These are phyloP conservation scores for Schwanniomyces sp. DNA, from an alignment of 805 yeast genomes.

Conservation along the genomic window DNA sequence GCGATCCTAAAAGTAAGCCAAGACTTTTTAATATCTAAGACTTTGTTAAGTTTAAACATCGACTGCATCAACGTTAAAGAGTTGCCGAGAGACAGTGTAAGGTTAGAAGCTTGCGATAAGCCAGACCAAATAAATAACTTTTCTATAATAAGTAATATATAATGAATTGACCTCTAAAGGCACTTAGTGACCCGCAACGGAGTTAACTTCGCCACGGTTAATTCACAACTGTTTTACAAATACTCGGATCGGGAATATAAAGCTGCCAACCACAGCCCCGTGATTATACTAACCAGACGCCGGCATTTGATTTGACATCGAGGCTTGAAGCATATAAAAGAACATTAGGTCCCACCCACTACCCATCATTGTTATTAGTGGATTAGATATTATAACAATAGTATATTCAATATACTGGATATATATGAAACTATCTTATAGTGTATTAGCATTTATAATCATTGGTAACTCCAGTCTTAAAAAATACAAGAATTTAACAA, in stretches of 20 bases:
- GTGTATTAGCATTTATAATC: background rate
- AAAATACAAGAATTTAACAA: background rate
- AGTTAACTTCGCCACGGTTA: background rate
- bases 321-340: background rate
- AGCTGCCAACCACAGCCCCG: background rate
- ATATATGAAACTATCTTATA: background rate
- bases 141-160: background rate
- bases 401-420: background rate
- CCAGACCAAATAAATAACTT: background rate
- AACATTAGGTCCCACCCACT: background rate
- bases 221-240: background rate
- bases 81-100: background rate
- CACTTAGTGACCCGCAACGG: background rate
- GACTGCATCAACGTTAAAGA: background rate
- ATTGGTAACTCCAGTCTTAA: too few species aligned
- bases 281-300: background rate
- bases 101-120: background rate
- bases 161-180: background rate
- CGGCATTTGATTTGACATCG: constrained; percentile 1
- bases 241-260: background rate
- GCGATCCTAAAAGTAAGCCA: background rate
- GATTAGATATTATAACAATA: background rate
- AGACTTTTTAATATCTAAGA: background rate
- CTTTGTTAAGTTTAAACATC: background rate
- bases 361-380: background rate